Percentiles rank a stretch among this genome's conserved stretches.
These are phyloP conservation scores for Hemileccinum impolitum DNA, from an alignment of 768 basidiomycete species.

Conservation along the genomic window DNA sequence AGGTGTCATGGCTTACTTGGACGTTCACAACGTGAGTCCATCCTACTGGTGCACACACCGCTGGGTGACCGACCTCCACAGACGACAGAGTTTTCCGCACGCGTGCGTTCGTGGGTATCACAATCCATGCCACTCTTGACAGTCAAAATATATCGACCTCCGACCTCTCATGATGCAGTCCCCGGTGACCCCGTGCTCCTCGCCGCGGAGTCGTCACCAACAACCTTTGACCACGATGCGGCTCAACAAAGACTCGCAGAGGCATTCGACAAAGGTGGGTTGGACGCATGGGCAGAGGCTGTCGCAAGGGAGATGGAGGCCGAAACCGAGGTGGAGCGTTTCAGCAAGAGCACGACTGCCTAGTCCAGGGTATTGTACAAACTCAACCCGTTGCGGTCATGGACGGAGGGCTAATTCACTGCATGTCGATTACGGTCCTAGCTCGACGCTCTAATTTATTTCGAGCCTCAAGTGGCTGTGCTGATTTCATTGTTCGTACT, in stretches of 20 bases:
- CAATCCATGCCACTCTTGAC: slow-evolving; percentile 48
- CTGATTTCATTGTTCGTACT: too few species aligned
- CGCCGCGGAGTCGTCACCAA: not conserved
- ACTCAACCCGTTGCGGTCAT: not conserved
- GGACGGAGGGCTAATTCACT: not conserved
- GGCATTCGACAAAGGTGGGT: slow-evolving; percentile 59
- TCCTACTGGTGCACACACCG: too few species aligned
- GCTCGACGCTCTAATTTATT: too few species aligned
- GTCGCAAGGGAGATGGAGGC: slow-evolving; percentile 54
- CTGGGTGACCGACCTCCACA: slow-evolving; percentile 17
- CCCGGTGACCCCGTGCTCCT: slow-evolving; percentile 1
- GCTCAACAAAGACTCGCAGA: slow-evolving; percentile 50
- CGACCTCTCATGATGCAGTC: slow-evolving; percentile 23
- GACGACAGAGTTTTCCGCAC: slow-evolving; percentile 57
- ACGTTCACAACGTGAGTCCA: too few species aligned
- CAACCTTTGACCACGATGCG: slow-evolving; percentile 29
- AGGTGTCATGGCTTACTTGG: slow-evolving; percentile 43
- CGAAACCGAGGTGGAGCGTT: slow-evolving; percentile 50
- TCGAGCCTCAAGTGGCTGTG: not conserved
- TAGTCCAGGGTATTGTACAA: slow-evolving; percentile 3
- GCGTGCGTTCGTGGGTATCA: slow-evolving; percentile 51
- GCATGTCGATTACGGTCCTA: not conserved
- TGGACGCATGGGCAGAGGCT: slow-evolving; percentile 52
- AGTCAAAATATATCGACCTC: slow-evolving; percentile 48
- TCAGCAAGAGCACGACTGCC: slow-evolving; percentile 10